phyloP scores from a whole-genome alignment of 176 grass and related monocot genomes.

The Cenchrus purpureus region DNA sequence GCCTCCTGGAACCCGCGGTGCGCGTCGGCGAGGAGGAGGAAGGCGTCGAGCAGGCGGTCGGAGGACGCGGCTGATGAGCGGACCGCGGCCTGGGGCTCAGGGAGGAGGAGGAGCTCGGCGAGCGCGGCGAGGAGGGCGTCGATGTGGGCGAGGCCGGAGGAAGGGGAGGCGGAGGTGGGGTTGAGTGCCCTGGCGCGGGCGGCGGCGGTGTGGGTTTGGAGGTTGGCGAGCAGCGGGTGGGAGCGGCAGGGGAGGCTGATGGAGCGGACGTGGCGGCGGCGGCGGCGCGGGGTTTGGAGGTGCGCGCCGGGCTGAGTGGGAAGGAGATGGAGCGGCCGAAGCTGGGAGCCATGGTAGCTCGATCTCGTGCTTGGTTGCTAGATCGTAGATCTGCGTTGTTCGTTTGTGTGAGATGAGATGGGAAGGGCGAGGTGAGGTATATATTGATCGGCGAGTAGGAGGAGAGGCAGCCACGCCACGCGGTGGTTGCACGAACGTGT shows the following conservation, averaged over 20 bases:
- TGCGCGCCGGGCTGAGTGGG: conserved; percentile 45
- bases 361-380: neutral
- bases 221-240: conserved; percentile 51
- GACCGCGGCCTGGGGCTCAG: conserved; percentile 22
- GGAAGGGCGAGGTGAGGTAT: neutral
- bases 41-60: conserved; percentile 49
- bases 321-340: conserved; percentile 72
- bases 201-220: conserved; percentile 26
- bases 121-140: conserved; percentile 47
- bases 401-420: conserved; percentile 15
- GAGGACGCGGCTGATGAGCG: neutral
- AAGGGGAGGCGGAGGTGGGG: neutral
- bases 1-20: conserved; percentile 51
- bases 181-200: conserved; percentile 20
- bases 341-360: conserved; percentile 35
- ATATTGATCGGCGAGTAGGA: neutral
- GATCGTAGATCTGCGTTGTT: neutral
- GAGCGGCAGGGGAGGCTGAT: conserved; percentile 56
- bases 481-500: conserved; percentile 55
- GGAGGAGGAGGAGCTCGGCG: conserved; percentile 55
- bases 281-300: conserved; percentile 9
- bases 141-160: conserved; percentile 42
- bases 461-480: neutral
- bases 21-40: conserved; percentile 68
- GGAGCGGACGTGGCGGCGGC: conserved; percentile 43